A percentile compares a stretch with the other conserved stretches of the same genome.
These are phyloP conservation scores for Setaria viridis DNA, from an alignment of 202 grass and related monocot species.

Conservation along the genomic window DNA sequence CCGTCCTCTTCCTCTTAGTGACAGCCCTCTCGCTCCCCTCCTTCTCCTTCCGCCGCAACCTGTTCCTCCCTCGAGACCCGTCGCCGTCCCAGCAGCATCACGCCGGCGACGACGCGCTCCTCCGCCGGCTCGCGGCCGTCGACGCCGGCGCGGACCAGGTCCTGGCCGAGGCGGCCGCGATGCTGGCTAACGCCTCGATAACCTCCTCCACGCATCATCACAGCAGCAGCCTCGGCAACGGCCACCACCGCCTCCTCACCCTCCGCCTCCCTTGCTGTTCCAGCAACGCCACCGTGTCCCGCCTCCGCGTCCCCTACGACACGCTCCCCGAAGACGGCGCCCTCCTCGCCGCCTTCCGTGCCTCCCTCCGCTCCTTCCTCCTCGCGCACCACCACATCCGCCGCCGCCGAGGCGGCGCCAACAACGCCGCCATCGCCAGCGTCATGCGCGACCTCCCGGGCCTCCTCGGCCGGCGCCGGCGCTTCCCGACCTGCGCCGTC, in stretches of 20 bases:
- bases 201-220: conserved; percentile 27
- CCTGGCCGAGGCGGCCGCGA: background rate
- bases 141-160: conserved; percentile 18
- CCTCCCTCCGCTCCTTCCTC: conserved; percentile 39
- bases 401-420: no score
- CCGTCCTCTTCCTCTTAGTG: background rate
- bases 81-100: background rate
- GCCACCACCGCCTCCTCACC: conserved; percentile 49
- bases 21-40: background rate
- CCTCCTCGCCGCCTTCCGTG: conserved; percentile 46
- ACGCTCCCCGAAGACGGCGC: conserved; percentile 11
- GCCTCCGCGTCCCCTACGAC: conserved; percentile 44
- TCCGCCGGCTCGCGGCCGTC: conserved; percentile 46
- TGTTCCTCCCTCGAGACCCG: background rate
- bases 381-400: background rate
- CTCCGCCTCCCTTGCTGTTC: conserved; percentile 36
- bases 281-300: conserved; percentile 11
- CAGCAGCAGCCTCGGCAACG: conserved; percentile 34
- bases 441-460: conserved; percentile 47
- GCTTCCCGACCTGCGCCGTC: conserved; percentile 55
- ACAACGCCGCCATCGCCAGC: background rate
- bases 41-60: background rate
- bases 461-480: conserved; percentile 37
- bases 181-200: conserved; percentile 46
- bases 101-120: background rate